Evolutionary conservation across 768 basidiomycete species (phyloP).

Genomic region (Xerocomellus dryophilus): DNA sequence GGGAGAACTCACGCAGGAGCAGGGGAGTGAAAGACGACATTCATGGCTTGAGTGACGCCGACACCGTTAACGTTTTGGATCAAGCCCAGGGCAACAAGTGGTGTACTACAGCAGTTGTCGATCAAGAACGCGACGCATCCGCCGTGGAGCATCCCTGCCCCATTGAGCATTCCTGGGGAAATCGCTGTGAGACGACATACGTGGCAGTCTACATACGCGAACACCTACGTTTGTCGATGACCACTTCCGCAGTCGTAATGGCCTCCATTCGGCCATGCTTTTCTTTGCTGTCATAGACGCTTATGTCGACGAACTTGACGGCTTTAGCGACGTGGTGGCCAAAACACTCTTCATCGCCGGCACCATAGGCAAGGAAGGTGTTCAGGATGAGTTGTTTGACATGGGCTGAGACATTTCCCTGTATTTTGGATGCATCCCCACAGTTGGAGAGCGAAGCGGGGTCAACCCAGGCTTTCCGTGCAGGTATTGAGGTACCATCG

Average conservation of each 20-base stretch:
- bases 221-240: conserved; percentile 56
- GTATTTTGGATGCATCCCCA: conserved; percentile 52
- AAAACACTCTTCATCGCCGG: conserved; percentile 60
- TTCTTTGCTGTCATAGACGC: conserved; percentile 44
- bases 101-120: conserved; percentile 70
- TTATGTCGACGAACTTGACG: conserved; percentile 61
- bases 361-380: conserved; percentile 68
- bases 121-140: conserved; percentile 71
- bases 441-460: conserved; percentile 58
- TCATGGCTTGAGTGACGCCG: conserved; percentile 72
- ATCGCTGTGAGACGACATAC: conserved; percentile 1
- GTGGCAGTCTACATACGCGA: not conserved
- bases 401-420: conserved; percentile 60
- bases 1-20: conserved; percentile 50
- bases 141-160: conserved; percentile 74
- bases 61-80: conserved; percentile 62
- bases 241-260: conserved; percentile 57
- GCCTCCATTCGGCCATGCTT: conserved; percentile 55
- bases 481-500: conserved; percentile 15
- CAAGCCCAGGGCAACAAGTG: conserved; percentile 64
- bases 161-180: conserved; percentile 64
- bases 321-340: conserved; percentile 58
- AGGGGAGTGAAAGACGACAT: conserved; percentile 66
- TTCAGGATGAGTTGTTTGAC: conserved; percentile 68
- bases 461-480: conserved; percentile 58